Conservation (phyloP, 1,284 basidiomycete species). For the Cryptococcus amylolentus region DNA sequence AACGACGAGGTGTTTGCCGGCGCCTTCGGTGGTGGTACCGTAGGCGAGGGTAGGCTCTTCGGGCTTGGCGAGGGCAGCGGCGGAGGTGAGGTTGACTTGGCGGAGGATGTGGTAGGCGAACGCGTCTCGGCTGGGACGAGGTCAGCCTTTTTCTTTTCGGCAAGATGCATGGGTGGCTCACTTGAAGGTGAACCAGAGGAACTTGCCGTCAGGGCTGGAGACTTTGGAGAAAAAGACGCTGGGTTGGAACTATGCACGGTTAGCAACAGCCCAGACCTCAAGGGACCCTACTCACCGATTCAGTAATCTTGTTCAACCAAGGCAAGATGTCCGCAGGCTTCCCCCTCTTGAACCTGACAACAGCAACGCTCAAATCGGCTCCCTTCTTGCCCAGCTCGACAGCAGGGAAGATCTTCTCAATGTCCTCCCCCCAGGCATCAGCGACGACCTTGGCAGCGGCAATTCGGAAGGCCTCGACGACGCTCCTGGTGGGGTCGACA, state of each 20-base stretch:
- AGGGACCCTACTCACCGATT: constrained; percentile 57
- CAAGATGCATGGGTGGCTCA: constrained; percentile 18
- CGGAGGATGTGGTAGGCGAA: constrained; percentile 73
- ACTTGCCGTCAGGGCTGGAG: constrained; percentile 61
- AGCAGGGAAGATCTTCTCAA: constrained; percentile 74
- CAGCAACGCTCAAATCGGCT: constrained; percentile 84
- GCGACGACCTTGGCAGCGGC: constrained; percentile 76
- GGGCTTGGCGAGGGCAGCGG: constrained; percentile 31
- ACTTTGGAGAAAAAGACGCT: constrained; percentile 51
- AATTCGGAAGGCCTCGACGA: constrained; percentile 79
- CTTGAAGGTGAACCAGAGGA: constrained; percentile 77
- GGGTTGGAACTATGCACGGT: constrained; percentile 55
- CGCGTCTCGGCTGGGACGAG: constrained; percentile 50
- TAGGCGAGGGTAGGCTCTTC: constrained; percentile 57
- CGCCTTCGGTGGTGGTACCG: constrained; percentile 69
- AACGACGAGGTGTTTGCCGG: constrained; percentile 63
- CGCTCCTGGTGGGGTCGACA: constrained; percentile 66
- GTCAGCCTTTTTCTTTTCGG: neutral
- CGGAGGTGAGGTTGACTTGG: constrained; percentile 72
- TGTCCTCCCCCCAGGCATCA: constrained; percentile 63
- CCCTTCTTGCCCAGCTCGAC: constrained; percentile 80
- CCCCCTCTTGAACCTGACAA: constrained; percentile 83
- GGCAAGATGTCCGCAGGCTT: constrained; percentile 68
- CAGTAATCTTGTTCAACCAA: constrained; percentile 68
- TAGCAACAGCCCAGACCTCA: neutral